phyloP scores from a whole-genome alignment of 306 rosid species.

The Trifolium repens region DNA sequence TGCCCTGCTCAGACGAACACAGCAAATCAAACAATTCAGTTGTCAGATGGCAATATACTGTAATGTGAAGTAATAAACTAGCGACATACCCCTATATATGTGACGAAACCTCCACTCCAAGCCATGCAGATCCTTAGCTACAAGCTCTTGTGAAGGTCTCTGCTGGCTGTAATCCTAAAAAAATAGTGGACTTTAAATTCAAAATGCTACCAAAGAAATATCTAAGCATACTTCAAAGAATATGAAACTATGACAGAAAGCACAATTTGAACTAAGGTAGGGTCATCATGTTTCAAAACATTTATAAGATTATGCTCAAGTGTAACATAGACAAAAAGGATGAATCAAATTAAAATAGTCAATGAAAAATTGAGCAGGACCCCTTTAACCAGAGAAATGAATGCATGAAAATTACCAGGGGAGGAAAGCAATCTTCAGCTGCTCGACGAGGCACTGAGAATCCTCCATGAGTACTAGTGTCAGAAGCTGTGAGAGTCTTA shows the following conservation, averaged over 20 bases:
- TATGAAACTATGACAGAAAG: not conserved
- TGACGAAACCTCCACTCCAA: conserved; percentile 94
- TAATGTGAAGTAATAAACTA: not conserved
- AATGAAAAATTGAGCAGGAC: not conserved
- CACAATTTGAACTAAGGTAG: not conserved
- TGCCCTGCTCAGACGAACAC: conserved; percentile 68
- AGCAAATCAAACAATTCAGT: not conserved
- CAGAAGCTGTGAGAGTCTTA: conserved; percentile 98
- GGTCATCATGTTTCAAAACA: conserved; percentile 8
- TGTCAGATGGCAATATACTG: not conserved
- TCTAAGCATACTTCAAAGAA: not conserved
- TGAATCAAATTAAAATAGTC: conserved; percentile 7
- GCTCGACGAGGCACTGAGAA: conserved; percentile 99
- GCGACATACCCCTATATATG: conserved; percentile 76
- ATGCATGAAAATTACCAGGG: conserved; percentile 63
- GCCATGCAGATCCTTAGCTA: conserved; percentile 96
- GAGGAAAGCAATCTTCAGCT: conserved; percentile 99
- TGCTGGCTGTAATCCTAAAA: conserved; percentile 87
- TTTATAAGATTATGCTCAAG: not conserved
- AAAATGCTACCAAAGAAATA: conserved; percentile 22
- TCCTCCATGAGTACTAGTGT: conserved; percentile 99
- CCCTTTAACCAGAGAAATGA: not conserved
- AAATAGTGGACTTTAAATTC: conserved; percentile 7
- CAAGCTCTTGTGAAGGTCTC: conserved; percentile 97
- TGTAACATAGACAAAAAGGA: conserved; percentile 19